These are phyloP conservation scores for Chondrus crispus DNA, from an alignment of 23 red algal genomes.

Conservation along the genomic window DNA sequence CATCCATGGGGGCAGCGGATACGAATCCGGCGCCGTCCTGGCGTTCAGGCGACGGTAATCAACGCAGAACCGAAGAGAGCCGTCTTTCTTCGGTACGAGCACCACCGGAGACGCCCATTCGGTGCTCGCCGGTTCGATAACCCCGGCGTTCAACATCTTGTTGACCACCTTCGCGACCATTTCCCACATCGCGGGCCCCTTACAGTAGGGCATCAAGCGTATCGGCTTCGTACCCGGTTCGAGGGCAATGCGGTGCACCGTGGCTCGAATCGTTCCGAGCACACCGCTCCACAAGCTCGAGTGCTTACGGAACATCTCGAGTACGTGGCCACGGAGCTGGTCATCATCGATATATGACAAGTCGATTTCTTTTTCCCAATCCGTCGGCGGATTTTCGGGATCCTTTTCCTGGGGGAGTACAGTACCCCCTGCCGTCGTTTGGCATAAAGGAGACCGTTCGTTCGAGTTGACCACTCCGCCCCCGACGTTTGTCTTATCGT, in stretches of 20 bases:
- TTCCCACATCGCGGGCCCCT: background rate
- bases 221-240: background rate
- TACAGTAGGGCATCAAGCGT: background rate
- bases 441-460: background rate
- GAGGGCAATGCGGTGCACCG: no score
- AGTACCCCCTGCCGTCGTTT: no score
- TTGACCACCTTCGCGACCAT: background rate
- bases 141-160: background rate
- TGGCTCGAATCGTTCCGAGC: no score
- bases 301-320: no score
- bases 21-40: background rate
- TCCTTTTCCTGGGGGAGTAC: background rate
- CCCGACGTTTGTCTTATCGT: no score
- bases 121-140: background rate
- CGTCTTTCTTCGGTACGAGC: background rate
- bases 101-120: conserved; percentile 27
- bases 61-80: background rate
- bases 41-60: conserved; percentile 28
- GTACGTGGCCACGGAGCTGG: no score
- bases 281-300: no score
- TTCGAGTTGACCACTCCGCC: background rate
- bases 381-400: no score
- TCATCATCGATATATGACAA: no score
- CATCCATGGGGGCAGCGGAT: conserved; percentile 32
- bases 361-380: no score